These are phyloP conservation scores for Colletotrichum gigasporum DNA, from an alignment of 2,329 filamentous ascomycete genomes.

Conservation along the genomic window DNA sequence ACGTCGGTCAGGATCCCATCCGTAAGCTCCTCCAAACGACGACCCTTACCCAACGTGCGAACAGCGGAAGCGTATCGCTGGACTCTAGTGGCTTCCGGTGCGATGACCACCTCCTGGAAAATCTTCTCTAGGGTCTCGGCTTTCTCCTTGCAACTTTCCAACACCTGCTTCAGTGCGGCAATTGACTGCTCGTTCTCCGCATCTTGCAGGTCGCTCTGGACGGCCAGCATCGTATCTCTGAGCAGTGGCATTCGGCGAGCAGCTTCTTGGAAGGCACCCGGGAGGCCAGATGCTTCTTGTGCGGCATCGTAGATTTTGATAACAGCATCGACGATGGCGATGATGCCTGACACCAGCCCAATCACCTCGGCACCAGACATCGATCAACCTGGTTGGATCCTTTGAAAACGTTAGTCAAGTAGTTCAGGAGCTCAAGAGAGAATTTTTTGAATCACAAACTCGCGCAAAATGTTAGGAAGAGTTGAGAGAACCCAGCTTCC, in stretches of 20 bases:
- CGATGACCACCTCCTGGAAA: slow-evolving; percentile 32
- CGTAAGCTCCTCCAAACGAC: slow-evolving; percentile 37
- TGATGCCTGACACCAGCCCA: slow-evolving; percentile 39
- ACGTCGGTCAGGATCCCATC: slow-evolving; percentile 39
- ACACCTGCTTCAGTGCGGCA: slow-evolving; percentile 22
- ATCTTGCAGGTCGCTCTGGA: not conserved
- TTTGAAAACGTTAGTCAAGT: too few species aligned
- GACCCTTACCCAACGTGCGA: slow-evolving; percentile 35
- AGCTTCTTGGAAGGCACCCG: slow-evolving; percentile 37
- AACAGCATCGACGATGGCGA: slow-evolving; percentile 38
- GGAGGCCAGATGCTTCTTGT: slow-evolving; percentile 35
- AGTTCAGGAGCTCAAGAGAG: too few species aligned
- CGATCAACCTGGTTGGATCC: not conserved
- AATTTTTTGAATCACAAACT: too few species aligned
- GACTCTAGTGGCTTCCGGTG: slow-evolving; percentile 24
- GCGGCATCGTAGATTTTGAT: slow-evolving; percentile 37
- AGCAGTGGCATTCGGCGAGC: slow-evolving; percentile 37
- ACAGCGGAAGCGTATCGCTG: slow-evolving; percentile 35
- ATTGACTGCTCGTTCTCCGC: slow-evolving; percentile 1
- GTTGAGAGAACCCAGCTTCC: too few species aligned
- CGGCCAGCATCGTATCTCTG: slow-evolving; percentile 31
- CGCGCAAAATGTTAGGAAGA: too few species aligned
- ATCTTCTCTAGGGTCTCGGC: slow-evolving; percentile 32
- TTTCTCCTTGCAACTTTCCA: slow-evolving; percentile 36
- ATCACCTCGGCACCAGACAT: slow-evolving; percentile 35